A percentile compares a stretch with the other conserved stretches of the same genome.
Conservation (phyloP, 306 rosid genomes). For the Hippophae rhamnoides region DNA sequence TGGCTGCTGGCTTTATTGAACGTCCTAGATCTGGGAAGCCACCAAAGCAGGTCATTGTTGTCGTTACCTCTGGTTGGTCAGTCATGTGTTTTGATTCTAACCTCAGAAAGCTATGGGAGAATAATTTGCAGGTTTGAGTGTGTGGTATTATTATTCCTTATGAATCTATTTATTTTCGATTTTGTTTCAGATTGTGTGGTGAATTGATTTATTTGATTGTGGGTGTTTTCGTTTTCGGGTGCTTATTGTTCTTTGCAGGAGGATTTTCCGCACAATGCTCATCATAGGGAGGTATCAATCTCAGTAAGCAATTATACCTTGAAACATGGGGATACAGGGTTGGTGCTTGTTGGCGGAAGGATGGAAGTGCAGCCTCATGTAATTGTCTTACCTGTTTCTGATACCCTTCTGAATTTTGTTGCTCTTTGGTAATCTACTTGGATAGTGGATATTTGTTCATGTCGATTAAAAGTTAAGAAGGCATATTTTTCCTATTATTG, state of each 20-base stretch:
- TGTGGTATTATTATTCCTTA: background rate
- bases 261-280: conserved; percentile 95
- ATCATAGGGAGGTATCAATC: conserved; percentile 86
- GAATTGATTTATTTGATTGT: background rate
- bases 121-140: conserved; percentile 69
- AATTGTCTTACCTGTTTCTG: conserved; percentile 21
- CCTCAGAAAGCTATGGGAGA: conserved; percentile 85
- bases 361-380: conserved; percentile 97
- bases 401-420: background rate
- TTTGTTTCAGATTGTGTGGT: background rate
- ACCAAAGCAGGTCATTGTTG: conserved; percentile 77
- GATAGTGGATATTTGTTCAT: no score
- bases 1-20: conserved; percentile 84
- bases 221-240: conserved; percentile 9
- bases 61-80: conserved; percentile 92
- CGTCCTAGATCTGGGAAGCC: conserved; percentile 57
- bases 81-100: conserved; percentile 97
- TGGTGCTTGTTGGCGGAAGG: conserved; percentile 92
- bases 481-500: no score
- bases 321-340: conserved; percentile 88
- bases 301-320: conserved; percentile 80
- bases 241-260: conserved; percentile 39
- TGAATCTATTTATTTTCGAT: background rate
- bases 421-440: no score
- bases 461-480: no score